Evolutionary conservation across 352 stramenopile genomes (phyloP), one percentile per base, ranked within the genome.

Genomic region (Blastocystis sp.): DNA sequence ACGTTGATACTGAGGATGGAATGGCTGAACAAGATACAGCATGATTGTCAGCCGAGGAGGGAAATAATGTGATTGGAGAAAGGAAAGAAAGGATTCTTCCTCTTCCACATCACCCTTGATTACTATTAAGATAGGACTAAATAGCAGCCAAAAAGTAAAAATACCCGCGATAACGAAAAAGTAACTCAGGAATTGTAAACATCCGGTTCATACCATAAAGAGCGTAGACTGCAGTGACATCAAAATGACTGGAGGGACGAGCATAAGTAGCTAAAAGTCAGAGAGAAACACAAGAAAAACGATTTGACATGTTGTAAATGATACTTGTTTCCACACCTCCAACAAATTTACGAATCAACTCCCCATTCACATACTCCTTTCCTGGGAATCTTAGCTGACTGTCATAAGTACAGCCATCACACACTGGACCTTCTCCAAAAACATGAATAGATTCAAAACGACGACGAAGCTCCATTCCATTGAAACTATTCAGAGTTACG

Each of bases 321-420:
- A 69, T 34, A n/a, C 11, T 26, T 43, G 41, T 53, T 23, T 84
- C 73, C 0, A 4, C 8, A 18, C 62, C 50, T 6, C 73, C 73
- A 15, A 84, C 73, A 50, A 84, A 68, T 29, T 84, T 84, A 26
- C 73, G 45, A 20, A 68, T 37, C n/a, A 84, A 59, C 50, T 59
- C 50, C 3, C 50, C 50, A n/a, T 59, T 59, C 11, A 59, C 20
- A n/a, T 59, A 59, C 50, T 13, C 11, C 50, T 59, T 59, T 59
- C 0, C 50, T 13, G 50, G 50, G 3, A 59, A n/a, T 13, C 20
- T n/a, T n/a, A 59, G 0, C 13, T 13, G 20, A 59, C 50, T 13
- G 11, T 59, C 20, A n/a, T n/a, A 59, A 59, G 20, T 2, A n/a
- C 50, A 59, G 0, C 50, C 50, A 59, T 59, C 50, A 59, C 50